Evolutionary conservation across 306 rosid genomes (phyloP).

Genomic region (Inga laurina): DNA sequence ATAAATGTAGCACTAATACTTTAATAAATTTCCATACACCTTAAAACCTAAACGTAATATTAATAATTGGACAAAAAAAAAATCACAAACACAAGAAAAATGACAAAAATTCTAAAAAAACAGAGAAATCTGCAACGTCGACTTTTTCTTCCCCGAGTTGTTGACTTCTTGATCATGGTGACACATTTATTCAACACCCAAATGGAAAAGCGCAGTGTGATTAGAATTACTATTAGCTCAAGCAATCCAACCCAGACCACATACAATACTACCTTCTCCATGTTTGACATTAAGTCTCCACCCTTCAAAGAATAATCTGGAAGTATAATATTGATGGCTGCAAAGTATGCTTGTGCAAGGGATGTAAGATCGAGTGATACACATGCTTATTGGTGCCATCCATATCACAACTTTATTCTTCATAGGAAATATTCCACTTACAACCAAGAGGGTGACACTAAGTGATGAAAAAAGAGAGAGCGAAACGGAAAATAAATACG

Average conservation of each 20-base stretch:
- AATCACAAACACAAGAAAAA: neutral
- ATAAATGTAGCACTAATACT: no score
- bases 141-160: neutral
- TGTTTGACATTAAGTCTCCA: no score
- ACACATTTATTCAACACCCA: neutral
- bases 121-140: neutral
- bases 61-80: neutral
- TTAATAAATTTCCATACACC: no score
- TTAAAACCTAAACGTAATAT: no score
- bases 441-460: neutral
- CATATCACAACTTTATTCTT: neutral
- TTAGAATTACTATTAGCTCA: neutral
- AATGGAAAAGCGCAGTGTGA: neutral
- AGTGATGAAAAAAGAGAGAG: neutral
- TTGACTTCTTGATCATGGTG: neutral
- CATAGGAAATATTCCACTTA: neutral
- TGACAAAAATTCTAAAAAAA: no score
- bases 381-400: neutral
- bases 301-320: neutral
- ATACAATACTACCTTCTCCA: no score
- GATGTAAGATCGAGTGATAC: neutral
- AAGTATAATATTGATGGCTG: neutral
- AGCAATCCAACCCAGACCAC: neutral
- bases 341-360: neutral
- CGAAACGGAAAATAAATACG: neutral